phyloP scores from a whole-genome alignment of 2,329 filamentous ascomycete species.

The Chaetoscypha palmicola region DNA sequence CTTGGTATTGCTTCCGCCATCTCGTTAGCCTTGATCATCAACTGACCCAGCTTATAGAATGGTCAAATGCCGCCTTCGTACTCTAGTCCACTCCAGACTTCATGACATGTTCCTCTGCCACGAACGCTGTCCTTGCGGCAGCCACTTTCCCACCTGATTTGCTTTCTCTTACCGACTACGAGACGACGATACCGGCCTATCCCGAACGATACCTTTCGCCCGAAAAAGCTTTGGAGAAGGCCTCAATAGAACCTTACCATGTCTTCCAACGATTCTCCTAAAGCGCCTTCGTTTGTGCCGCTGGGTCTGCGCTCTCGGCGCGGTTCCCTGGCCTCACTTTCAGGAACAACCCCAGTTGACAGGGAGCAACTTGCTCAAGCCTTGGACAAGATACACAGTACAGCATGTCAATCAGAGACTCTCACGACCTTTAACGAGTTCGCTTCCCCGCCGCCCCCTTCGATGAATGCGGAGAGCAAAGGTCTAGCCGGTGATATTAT shows the following conservation, averaged over 20 bases:
- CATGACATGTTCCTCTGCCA: slow-evolving; percentile 20
- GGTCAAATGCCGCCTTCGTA: background rate
- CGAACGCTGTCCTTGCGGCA: slow-evolving; percentile 18
- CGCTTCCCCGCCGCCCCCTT: slow-evolving; percentile 57
- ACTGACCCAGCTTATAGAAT: background rate
- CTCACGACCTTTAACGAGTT: slow-evolving; percentile 95
- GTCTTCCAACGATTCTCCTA: slow-evolving; percentile 28
- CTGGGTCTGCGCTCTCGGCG: slow-evolving; percentile 31
- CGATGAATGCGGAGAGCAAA: slow-evolving; percentile 58
- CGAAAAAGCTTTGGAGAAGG: too few species aligned
- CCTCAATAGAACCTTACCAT: too few species aligned
- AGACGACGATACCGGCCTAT: too few species aligned
- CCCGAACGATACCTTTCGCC: too few species aligned
- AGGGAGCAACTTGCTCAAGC: slow-evolving; percentile 69
- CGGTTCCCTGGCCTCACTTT: slow-evolving; percentile 43
- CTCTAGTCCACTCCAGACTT: background rate
- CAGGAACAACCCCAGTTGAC: slow-evolving; percentile 48
- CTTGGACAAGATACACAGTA: slow-evolving; percentile 80
- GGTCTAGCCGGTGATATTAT: slow-evolving; percentile 65
- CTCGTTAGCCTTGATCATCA: background rate
- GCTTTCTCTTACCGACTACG: too few species aligned
- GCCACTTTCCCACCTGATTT: slow-evolving; percentile 7
- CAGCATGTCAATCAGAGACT: slow-evolving; percentile 75
- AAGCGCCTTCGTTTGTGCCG: slow-evolving; percentile 17
- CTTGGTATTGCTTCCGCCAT: background rate